Percentiles rank a stretch among this genome's conserved stretches.
These are phyloP conservation scores for Globomyces sp. DNA, from an alignment of 371 early-diverging fungal species.

Conservation along the genomic window DNA sequence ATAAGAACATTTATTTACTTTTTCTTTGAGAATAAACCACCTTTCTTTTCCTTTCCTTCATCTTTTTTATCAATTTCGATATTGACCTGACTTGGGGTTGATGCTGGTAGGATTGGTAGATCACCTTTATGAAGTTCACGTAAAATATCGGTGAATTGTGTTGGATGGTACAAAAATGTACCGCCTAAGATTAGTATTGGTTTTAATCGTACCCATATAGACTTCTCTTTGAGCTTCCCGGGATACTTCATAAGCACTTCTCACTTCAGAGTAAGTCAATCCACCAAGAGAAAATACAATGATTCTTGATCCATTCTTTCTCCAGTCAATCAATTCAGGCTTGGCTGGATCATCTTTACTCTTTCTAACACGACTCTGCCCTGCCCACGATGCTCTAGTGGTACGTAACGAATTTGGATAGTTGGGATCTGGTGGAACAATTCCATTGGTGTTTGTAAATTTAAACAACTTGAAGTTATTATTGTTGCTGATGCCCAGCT, in stretches of 20 bases:
- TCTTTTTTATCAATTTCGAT: constrained; percentile 6
- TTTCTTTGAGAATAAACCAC: constrained; percentile 15
- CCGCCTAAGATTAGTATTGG: constrained; percentile 49
- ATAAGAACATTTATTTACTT: constrained; percentile 1
- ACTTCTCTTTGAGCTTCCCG: constrained; percentile 71
- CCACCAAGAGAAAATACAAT: constrained; percentile 91
- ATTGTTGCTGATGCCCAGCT: constrained; percentile 23
- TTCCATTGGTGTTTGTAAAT: constrained; percentile 17
- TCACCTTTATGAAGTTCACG: constrained; percentile 42
- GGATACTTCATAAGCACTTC: constrained; percentile 79
- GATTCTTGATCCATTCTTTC: constrained; percentile 52
- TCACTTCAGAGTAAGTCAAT: constrained; percentile 87
- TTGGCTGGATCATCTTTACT: constrained; percentile 11
- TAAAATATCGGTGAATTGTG: constrained; percentile 63
- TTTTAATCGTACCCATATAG: constrained; percentile 40
- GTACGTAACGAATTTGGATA: constrained; percentile 47
- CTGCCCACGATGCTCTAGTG: constrained; percentile 46
- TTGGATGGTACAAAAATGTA: constrained; percentile 76
- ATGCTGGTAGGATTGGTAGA: not conserved
- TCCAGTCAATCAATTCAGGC: constrained; percentile 34
- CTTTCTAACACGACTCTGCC: not conserved
- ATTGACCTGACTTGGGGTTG: not conserved
- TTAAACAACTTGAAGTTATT: constrained; percentile 17
- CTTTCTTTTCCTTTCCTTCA: constrained; percentile 14
- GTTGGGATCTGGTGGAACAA: constrained; percentile 28